Percentiles rank a stretch among this genome's conserved stretches.
These are phyloP conservation scores for Pseudoperonospora humuli DNA, from an alignment of 352 stramenopile genomes.

Conservation along the genomic window DNA sequence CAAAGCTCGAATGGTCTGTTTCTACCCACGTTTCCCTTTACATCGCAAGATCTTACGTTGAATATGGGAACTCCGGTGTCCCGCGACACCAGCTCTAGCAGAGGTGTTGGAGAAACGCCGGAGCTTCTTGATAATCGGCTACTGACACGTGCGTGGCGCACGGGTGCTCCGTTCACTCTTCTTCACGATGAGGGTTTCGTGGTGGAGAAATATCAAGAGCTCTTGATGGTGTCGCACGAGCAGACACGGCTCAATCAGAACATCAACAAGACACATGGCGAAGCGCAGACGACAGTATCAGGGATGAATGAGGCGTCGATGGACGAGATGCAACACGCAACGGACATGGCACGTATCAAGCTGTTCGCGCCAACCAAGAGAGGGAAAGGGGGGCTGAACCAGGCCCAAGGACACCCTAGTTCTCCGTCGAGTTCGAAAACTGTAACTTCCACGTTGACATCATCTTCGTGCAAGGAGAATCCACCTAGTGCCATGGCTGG, in stretches of 20 bases:
- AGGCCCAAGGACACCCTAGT: conserved; percentile 3
- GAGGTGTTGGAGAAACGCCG: not conserved
- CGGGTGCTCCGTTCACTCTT: conserved; percentile 58
- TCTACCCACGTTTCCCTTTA: not conserved
- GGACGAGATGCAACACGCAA: conserved; percentile 52
- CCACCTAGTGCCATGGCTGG: conserved; percentile 26
- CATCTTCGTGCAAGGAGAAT: conserved; percentile 16
- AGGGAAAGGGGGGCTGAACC: not conserved
- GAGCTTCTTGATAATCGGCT: conserved; percentile 11
- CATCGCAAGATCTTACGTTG: not conserved
- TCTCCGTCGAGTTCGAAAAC: conserved; percentile 5
- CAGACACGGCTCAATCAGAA: not conserved
- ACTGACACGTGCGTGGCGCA: conserved; percentile 32
- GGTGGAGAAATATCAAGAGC: conserved; percentile 54
- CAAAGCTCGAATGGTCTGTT: too few species aligned
- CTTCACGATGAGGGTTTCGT: conserved; percentile 66
- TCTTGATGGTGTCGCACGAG: conserved; percentile 7
- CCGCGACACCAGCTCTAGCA: conserved; percentile 2
- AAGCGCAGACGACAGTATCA: conserved; percentile 33
- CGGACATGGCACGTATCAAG: conserved; percentile 47
- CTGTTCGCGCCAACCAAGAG: conserved; percentile 27
- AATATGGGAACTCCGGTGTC: conserved; percentile 25
- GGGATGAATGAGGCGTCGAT: conserved; percentile 43
- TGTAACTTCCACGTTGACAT: not conserved
- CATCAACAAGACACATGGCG: conserved; percentile 6